Conservation (phyloP, 768 basidiomycete species). For the Boletus vermiculosoides region DNA sequence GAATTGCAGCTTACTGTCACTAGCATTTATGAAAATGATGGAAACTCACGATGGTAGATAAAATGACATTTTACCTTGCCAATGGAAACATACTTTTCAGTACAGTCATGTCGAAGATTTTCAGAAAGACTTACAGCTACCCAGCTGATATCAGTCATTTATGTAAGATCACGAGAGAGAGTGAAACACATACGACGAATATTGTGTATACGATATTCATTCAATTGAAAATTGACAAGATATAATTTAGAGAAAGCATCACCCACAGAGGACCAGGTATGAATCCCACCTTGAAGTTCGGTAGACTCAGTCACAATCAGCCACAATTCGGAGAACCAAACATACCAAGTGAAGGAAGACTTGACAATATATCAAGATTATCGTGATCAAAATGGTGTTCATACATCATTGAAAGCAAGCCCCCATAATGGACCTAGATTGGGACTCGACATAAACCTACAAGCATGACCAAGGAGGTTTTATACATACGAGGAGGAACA, state of each 20-base stretch:
- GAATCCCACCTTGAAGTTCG: background rate
- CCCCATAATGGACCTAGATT: slow-evolving; percentile 12
- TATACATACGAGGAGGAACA: background rate
- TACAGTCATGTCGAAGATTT: no score
- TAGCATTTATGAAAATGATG: background rate
- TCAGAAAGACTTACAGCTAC: background rate
- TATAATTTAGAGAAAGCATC: background rate
- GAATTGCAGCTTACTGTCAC: background rate
- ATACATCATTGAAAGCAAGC: slow-evolving; percentile 4
- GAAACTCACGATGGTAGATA: background rate
- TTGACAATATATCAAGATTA: background rate
- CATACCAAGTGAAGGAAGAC: background rate
- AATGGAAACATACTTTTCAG: background rate
- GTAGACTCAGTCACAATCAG: background rate
- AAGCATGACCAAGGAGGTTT: no score
- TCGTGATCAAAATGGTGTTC: background rate
- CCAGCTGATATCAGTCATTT: background rate
- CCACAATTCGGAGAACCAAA: background rate
- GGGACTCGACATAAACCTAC: background rate
- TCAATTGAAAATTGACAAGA: background rate
- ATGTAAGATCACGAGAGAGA: background rate
- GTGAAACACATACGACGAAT: slow-evolving; percentile 7
- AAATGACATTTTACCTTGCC: background rate
- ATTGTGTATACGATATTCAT: background rate
- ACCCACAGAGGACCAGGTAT: slow-evolving; percentile 8